phyloP scores from a whole-genome alignment of 2,329 filamentous ascomycete species.

The Pyricularia pennisetigena region DNA sequence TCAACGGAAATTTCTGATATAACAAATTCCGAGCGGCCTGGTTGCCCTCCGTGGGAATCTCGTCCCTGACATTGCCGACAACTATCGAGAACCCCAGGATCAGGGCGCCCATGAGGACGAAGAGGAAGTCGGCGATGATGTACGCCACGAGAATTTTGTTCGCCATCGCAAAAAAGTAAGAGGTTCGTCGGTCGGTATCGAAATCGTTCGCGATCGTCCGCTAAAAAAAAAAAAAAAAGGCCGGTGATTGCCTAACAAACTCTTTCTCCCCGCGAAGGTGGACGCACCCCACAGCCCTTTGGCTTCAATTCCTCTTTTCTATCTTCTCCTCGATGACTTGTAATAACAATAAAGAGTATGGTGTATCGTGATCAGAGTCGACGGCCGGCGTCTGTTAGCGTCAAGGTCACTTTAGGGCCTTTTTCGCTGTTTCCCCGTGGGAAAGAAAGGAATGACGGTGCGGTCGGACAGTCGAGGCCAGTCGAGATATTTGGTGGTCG shows the following conservation, averaged over 20 bases:
- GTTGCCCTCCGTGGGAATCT: constrained; percentile 31
- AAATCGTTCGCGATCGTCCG: neutral
- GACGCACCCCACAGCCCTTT: neutral
- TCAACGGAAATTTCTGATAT: constrained; percentile 43
- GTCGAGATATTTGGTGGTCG: neutral
- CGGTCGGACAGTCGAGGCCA: neutral
- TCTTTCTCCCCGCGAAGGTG: neutral
- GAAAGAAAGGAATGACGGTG: constrained; percentile 1
- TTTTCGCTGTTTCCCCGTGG: neutral
- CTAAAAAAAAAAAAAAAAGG: no score
- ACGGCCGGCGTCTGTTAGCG: neutral
- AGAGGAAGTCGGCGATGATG: constrained; percentile 36
- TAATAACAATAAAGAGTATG: neutral
- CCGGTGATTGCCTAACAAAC: neutral
- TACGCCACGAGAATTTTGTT: constrained; percentile 45
- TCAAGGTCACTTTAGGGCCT: neutral
- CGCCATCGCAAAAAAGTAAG: constrained; percentile 29
- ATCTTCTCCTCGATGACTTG: neutral
- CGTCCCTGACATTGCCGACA: constrained; percentile 34
- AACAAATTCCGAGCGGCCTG: constrained; percentile 41
- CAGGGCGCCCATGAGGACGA: constrained; percentile 42
- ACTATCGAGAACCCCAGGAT: constrained; percentile 46
- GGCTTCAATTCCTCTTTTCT: neutral
- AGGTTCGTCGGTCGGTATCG: constrained; percentile 3
- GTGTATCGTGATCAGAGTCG: neutral